phyloP scores from a whole-genome alignment of 192 early-diverging fungal genomes.

The Nowakowskiella sp. region DNA sequence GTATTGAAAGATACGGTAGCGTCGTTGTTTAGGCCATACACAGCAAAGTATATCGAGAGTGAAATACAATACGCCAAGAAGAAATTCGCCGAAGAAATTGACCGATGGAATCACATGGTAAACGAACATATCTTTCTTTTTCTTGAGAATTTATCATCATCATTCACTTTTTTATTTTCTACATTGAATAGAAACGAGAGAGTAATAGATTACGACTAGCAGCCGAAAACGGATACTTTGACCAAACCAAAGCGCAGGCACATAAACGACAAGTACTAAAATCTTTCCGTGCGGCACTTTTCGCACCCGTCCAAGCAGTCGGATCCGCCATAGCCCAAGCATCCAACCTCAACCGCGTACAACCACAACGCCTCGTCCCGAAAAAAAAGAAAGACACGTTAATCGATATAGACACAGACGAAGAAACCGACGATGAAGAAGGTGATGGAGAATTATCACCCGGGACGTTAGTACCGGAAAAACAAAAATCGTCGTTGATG shows the following conservation, averaged over 20 bases:
- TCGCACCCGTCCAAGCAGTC: conserved; percentile 34
- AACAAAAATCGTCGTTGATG: conserved; percentile 11
- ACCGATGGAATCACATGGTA: conserved; percentile 64
- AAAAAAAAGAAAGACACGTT: neutral
- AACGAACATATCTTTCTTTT: conserved; percentile 4
- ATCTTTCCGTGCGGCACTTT: conserved; percentile 45
- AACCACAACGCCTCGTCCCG: neutral
- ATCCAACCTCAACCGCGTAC: conserved; percentile 8
- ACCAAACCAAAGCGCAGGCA: conserved; percentile 35
- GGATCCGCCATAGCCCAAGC: conserved; percentile 12
- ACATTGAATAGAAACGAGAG: conserved; percentile 17
- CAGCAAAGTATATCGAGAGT: conserved; percentile 57
- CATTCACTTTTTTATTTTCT: neutral
- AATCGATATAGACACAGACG: neutral
- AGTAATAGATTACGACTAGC: neutral
- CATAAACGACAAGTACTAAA: conserved; percentile 49
- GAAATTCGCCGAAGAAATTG: conserved; percentile 50
- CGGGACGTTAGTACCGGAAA: neutral
- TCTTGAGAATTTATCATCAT: conserved; percentile 1
- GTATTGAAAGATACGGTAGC: conserved; percentile 43
- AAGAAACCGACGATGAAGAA: conserved; percentile 5
- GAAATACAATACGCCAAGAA: conserved; percentile 56
- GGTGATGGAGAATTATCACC: conserved; percentile 1
- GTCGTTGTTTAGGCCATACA: conserved; percentile 55
- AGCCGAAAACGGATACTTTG: conserved; percentile 22